Conservation (phyloP, 1,284 basidiomycete genomes). For the Tilletia setariae region DNA sequence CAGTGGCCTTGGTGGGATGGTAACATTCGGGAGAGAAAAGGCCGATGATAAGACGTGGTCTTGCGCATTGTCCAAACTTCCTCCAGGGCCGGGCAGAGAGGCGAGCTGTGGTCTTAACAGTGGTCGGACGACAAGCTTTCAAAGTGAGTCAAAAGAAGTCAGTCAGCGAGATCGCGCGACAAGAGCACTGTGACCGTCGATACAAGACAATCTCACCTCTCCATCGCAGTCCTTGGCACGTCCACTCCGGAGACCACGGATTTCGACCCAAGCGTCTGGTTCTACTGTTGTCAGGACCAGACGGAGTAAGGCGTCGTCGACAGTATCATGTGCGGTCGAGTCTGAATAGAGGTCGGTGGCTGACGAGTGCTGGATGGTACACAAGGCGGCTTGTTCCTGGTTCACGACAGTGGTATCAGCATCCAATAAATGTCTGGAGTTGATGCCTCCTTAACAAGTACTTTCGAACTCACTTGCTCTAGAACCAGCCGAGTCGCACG, state of each 20-base stretch:
- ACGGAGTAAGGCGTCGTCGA: conserved; percentile 27
- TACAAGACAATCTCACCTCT: conserved; percentile 25
- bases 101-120: neutral
- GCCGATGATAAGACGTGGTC: neutral
- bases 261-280: conserved; percentile 36
- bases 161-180: neutral
- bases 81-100: neutral
- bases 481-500: conserved; percentile 23
- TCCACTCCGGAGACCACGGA: conserved; percentile 35
- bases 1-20: neutral
- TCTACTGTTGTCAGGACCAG: conserved; percentile 23
- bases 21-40: neutral
- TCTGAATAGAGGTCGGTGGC: conserved; percentile 30
- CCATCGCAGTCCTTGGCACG: conserved; percentile 38
- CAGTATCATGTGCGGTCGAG: conserved; percentile 25
- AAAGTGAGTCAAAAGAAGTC: neutral
- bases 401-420: neutral
- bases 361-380: conserved; percentile 34
- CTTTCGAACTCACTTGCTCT: conserved; percentile 21
- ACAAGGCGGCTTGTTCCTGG: conserved; percentile 16
- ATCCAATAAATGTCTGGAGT: neutral
- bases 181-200: neutral
- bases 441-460: neutral
- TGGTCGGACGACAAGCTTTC: conserved; percentile 7
- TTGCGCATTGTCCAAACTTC: neutral